Conservation (phyloP, 257 asterid genomes). For the Nicotiana benthamiana region DNA sequence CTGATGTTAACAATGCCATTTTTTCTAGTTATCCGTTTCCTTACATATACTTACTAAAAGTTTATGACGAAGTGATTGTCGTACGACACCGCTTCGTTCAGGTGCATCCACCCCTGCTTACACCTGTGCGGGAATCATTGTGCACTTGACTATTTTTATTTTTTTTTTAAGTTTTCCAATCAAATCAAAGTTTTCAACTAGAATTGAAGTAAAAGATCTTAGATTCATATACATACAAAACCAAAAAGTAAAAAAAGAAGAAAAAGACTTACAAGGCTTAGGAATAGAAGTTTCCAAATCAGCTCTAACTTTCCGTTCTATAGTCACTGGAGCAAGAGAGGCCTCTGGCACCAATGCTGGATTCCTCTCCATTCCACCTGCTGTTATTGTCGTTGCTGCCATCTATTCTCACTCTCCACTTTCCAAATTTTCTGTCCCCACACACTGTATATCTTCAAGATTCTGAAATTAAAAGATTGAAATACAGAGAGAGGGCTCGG, state of each 20-base stretch:
- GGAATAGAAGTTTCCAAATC: slow-evolving; percentile 68
- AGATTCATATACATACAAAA: neutral
- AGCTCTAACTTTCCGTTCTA: slow-evolving; percentile 45
- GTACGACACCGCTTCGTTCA: no score
- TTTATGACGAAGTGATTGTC: no score
- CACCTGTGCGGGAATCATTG: no score
- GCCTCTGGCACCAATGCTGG: slow-evolving; percentile 55
- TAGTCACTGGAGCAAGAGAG: slow-evolving; percentile 71
- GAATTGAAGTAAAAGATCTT: no score
- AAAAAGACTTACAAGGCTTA: slow-evolving; percentile 55
- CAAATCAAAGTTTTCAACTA: no score
- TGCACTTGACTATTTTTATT: no score
- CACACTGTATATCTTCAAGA: neutral
- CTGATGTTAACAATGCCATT: no score
- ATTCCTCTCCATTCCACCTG: slow-evolving; percentile 32
- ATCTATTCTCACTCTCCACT: neutral
- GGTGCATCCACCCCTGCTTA: no score
- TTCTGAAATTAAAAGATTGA: neutral
- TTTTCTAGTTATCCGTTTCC: no score
- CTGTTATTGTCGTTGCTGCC: slow-evolving; percentile 16
- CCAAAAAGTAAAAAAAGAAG: neutral
- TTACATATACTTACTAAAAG: no score
- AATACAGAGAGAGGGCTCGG: neutral
- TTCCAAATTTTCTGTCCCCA: neutral
- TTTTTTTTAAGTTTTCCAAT: no score